phyloP scores from a whole-genome alignment of 176 grass and related monocot genomes.

The Lolium multiflorum region DNA sequence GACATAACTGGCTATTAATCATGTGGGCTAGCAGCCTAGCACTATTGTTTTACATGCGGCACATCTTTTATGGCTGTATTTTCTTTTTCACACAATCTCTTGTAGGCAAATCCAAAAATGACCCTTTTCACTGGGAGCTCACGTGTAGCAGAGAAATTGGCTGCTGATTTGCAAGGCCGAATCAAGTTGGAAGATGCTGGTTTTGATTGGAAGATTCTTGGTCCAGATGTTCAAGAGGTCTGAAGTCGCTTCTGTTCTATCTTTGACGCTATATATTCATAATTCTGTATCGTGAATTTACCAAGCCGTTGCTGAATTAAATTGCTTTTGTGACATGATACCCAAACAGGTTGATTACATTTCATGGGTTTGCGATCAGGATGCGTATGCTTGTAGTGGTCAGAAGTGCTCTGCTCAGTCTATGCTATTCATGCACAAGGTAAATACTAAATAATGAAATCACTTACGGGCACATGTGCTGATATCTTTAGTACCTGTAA shows the following conservation, averaged over 20 bases:
- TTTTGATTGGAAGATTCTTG: conserved; percentile 99
- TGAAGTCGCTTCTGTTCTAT: conserved; percentile 14
- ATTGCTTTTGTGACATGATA: conserved; percentile 34
- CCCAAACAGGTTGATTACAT: conserved; percentile 86
- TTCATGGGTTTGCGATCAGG: conserved; percentile 98
- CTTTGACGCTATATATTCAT: neutral
- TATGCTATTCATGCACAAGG: conserved; percentile 96
- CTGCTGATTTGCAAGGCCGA: conserved; percentile 80
- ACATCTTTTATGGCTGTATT: conserved; percentile 25
- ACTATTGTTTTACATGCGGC: neutral
- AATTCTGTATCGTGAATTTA: neutral
- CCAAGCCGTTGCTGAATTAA: conserved; percentile 39
- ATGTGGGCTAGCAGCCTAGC: neutral
- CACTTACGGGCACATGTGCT: neutral
- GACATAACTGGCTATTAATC: conserved; percentile 11
- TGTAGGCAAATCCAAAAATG: conserved; percentile 90
- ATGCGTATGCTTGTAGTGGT: conserved; percentile 97
- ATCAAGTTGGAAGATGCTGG: conserved; percentile 98
- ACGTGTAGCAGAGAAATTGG: conserved; percentile 86
- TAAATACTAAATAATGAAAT: conserved; percentile 34
- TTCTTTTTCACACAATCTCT: conserved; percentile 28
- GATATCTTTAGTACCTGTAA: conserved; percentile 2
- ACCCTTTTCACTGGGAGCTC: conserved; percentile 96
- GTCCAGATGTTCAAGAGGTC: conserved; percentile 98
- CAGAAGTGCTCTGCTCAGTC: conserved; percentile 99